Evolutionary conservation across 2,329 filamentous ascomycete species (phyloP).

Genomic region (Nemania bipapillata): DNA sequence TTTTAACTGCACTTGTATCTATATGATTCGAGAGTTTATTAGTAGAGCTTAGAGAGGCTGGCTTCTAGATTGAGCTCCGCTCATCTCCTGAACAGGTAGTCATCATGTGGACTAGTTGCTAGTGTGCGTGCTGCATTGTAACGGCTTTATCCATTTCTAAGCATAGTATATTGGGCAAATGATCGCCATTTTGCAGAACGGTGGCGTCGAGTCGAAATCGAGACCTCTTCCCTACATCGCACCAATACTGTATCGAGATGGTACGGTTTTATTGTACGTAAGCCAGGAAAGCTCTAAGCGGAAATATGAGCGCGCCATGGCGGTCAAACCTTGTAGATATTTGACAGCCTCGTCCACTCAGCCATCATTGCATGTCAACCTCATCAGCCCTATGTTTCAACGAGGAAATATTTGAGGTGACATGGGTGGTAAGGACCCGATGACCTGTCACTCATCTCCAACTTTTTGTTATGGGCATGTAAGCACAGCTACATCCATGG

Average conservation of each 20-base stretch:
- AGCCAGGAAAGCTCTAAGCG: too few relatives aligned
- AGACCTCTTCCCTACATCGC: background rate
- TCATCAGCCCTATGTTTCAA: background rate
- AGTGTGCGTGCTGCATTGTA: slow-evolving; percentile 14
- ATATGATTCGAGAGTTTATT: background rate
- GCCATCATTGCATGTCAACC: too few relatives aligned
- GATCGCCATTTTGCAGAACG: background rate
- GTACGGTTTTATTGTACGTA: too few relatives aligned
- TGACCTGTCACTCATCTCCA: background rate
- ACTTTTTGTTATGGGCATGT: background rate
- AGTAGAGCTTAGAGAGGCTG: background rate
- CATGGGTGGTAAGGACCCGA: background rate
- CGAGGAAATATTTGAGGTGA: background rate
- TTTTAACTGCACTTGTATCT: background rate
- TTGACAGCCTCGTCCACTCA: background rate
- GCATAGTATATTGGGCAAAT: background rate
- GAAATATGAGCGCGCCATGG: too few relatives aligned
- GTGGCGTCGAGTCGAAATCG: background rate
- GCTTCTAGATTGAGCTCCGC: background rate
- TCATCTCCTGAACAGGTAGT: background rate
- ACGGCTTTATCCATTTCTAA: background rate
- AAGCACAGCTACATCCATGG: slow-evolving; percentile 7
- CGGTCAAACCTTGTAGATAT: background rate
- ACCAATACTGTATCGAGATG: too few relatives aligned
- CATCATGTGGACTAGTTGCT: background rate